Evolutionary conservation across 2,329 filamentous ascomycete genomes (phyloP).

Genomic region (Dactylonectria estremocensis): DNA sequence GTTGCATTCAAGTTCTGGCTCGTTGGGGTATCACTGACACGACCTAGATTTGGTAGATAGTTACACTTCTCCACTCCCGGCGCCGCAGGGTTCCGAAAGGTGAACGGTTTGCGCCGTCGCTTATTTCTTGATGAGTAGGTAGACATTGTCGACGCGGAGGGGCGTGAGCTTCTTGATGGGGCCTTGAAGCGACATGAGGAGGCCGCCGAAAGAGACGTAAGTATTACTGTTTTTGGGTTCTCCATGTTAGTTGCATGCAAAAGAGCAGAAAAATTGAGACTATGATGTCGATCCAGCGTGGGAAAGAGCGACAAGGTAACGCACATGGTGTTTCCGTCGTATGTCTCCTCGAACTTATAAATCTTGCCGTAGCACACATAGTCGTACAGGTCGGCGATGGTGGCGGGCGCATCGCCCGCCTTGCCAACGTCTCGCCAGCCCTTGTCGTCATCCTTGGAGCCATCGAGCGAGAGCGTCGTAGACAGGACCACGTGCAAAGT

Average conservation of each 20-base stretch:
- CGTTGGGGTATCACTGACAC: slow-evolving; percentile 47
- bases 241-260: slow-evolving; percentile 31
- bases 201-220: slow-evolving; percentile 93
- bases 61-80: slow-evolving; percentile 21
- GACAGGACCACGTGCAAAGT: slow-evolving; percentile 86
- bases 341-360: slow-evolving; percentile 87
- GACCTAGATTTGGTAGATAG: slow-evolving; percentile 40
- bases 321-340: slow-evolving; percentile 86
- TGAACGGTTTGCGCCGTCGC: slow-evolving; percentile 28
- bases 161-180: slow-evolving; percentile 96
- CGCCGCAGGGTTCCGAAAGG: slow-evolving; percentile 31
- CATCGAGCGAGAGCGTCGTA: slow-evolving; percentile 89
- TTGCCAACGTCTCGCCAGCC: slow-evolving; percentile 85
- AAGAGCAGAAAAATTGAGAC: slow-evolving; percentile 3
- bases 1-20: slow-evolving; percentile 29
- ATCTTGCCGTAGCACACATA: slow-evolving; percentile 93
- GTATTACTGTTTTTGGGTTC: slow-evolving; percentile 76
- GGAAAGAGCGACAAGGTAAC: slow-evolving; percentile 24
- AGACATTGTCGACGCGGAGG: slow-evolving; percentile 92
- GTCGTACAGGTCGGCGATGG: slow-evolving; percentile 84
- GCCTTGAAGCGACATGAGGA: slow-evolving; percentile 91
- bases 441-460: slow-evolving; percentile 81
- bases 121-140: slow-evolving; percentile 94
- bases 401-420: slow-evolving; percentile 67
- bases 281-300: neutral